Percentiles rank a stretch among this genome's conserved stretches.
These are phyloP conservation scores for Thecaphora thlaspeos DNA, from an alignment of 1,284 basidiomycete genomes.

Conservation along the genomic window DNA sequence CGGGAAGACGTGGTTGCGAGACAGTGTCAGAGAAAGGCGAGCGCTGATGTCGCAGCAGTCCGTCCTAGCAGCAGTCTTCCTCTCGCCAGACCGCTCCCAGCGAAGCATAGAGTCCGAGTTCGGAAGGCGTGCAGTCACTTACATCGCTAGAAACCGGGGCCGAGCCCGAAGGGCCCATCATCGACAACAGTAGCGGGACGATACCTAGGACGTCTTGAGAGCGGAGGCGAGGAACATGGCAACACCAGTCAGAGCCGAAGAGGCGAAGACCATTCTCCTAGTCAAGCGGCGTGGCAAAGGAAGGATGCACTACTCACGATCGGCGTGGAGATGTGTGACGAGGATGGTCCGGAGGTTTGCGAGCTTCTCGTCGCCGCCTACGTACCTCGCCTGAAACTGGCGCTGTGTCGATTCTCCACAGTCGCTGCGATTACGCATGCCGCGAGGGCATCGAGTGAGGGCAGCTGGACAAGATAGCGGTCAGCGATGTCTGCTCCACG, in stretches of 20 bases:
- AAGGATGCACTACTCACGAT: slow-evolving; percentile 15
- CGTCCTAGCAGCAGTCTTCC: too few species aligned
- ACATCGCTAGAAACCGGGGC: background rate
- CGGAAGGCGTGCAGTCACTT: background rate
- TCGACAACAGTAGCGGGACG: slow-evolving; percentile 50
- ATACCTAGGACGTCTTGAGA: slow-evolving; percentile 40
- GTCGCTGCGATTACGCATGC: slow-evolving; percentile 23
- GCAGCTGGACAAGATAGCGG: too few species aligned
- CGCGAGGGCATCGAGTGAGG: background rate
- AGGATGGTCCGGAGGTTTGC: slow-evolving; percentile 49
- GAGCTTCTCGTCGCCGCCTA: slow-evolving; percentile 46
- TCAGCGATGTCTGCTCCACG: too few species aligned
- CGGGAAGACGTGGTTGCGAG: background rate
- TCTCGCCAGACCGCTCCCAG: too few species aligned
- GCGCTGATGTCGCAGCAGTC: too few species aligned
- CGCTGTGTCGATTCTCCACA: slow-evolving; percentile 56
- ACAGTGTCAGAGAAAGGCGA: background rate
- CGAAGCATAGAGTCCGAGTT: too few species aligned
- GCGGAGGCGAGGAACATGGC: background rate
- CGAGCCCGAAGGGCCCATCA: slow-evolving; percentile 45
- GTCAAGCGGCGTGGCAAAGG: background rate
- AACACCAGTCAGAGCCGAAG: slow-evolving; percentile 27
- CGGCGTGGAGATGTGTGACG: slow-evolving; percentile 53
- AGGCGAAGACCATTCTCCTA: too few species aligned
- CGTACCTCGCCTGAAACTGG: slow-evolving; percentile 36